Evolutionary conservation across 108 stramenopile genomes (phyloP), one percentile per base, ranked within the genome.

Genomic region (Nitzschia sp.): DNA sequence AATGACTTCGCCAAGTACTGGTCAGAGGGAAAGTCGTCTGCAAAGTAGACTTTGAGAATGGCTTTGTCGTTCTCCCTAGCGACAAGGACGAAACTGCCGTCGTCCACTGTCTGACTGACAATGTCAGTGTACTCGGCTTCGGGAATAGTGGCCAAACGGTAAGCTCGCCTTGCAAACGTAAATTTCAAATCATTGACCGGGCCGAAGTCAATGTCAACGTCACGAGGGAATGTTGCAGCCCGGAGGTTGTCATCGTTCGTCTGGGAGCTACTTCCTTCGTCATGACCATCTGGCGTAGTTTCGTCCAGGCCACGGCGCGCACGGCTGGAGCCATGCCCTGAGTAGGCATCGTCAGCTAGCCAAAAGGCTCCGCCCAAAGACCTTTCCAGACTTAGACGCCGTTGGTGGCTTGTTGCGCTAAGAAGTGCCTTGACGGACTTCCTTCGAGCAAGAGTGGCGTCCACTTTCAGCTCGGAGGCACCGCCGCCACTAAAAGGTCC

Each of bases 401-500:
- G 25, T 25, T 51, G 28, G 17, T 23, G 24, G 27, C 46, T 31
- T 35, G 30, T 54, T 5, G 48, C 33, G 24, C n/a, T 63, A 2
- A 36, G 4, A n/a, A 46, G 1, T 28, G 59, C 38, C 42, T 84
- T 54, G 54, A 84, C 5, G 27, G 71, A 53, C 30, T 74, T 36
- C 24, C 77, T 64, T 5, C 77, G 58, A 9, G 70, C 74, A 56
- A 78, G 48, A 9, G 83, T 46, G 27, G 64, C 57, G 34, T 83
- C 75, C 31, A 72, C 75, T 11, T 53, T 61, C 11, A 84, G 19
- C 63, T 91, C 89, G 2, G 66, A 45, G 27, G 76, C 89, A 25
- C 86, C 89, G n/a, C 85, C 85, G 54, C 89, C 86, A 6, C 68
- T 64, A 58, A 82, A 91, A 24, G 54, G 72, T 32, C 85, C 85